Evolutionary conservation across 1,284 basidiomycete species (phyloP).

Genomic region (Malassezia nana): DNA sequence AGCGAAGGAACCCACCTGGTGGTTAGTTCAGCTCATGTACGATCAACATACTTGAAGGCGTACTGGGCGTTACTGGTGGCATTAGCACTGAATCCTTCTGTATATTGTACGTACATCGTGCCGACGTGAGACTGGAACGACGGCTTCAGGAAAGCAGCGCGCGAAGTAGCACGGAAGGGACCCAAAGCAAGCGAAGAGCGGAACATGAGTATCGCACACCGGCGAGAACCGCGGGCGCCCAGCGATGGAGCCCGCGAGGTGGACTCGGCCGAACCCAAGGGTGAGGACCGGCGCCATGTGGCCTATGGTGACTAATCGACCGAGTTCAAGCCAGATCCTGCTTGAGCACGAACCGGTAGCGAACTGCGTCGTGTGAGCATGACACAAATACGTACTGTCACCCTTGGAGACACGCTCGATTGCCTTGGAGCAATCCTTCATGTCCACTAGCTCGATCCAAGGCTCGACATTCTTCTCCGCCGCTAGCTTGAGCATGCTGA

Average conservation of each 20-base stretch:
- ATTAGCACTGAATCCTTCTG: neutral
- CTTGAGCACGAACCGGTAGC: slow-evolving; percentile 37
- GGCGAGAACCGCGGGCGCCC: neutral
- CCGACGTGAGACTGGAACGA: slow-evolving; percentile 15
- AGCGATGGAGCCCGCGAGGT: neutral
- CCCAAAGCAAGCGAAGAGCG: slow-evolving; percentile 9
- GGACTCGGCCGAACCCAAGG: slow-evolving; percentile 4
- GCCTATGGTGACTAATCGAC: neutral
- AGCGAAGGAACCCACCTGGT: slow-evolving; percentile 18
- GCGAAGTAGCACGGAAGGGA: slow-evolving; percentile 13
- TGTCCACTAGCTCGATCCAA: slow-evolving; percentile 54
- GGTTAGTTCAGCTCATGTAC: neutral
- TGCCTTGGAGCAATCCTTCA: slow-evolving; percentile 57
- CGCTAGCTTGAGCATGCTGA: slow-evolving; percentile 48
- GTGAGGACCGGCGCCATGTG: slow-evolving; percentile 1
- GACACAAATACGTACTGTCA: slow-evolving; percentile 52
- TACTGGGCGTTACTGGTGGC: slow-evolving; percentile 7
- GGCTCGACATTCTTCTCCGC: slow-evolving; percentile 43
- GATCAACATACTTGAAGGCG: slow-evolving; percentile 9
- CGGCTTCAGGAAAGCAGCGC: slow-evolving; percentile 4
- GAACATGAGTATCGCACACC: slow-evolving; percentile 15
- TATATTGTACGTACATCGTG: slow-evolving; percentile 11
- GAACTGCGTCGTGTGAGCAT: slow-evolving; percentile 9
- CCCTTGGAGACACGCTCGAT: slow-evolving; percentile 55
- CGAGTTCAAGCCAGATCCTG: slow-evolving; percentile 21